Percentiles rank a stretch among this genome's conserved stretches.
phyloP scores from a whole-genome alignment of 2,329 filamentous ascomycete genomes.

The Monilinia aucupariae region DNA sequence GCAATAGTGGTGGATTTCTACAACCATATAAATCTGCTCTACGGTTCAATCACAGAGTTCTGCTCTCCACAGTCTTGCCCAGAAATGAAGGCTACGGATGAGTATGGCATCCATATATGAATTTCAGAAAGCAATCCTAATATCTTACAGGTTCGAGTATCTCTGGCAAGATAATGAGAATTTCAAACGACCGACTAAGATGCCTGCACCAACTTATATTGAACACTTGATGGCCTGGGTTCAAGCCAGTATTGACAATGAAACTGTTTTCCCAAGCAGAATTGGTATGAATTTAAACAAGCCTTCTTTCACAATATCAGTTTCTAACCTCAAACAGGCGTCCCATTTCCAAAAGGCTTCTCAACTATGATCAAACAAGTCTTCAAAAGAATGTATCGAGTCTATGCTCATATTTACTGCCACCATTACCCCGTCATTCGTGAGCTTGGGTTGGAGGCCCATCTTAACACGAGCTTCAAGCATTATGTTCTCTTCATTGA shows the following conservation, averaged over 20 bases:
- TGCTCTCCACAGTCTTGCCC: constrained; percentile 96
- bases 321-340: constrained; percentile 48
- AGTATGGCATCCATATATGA: constrained; percentile 51
- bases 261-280: constrained; percentile 87
- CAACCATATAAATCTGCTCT: constrained; percentile 98
- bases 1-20: constrained; percentile 96
- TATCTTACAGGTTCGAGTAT: constrained; percentile 76
- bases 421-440: constrained; percentile 98
- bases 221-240: constrained; percentile 98
- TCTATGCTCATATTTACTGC: constrained; percentile 99
- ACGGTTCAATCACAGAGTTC: constrained; percentile 98
- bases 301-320: constrained; percentile 37
- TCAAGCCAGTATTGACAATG: constrained; percentile 91
- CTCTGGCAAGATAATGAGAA: constrained; percentile 96
- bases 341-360: constrained; percentile 92
- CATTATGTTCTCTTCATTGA: constrained; percentile 99
- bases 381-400: constrained; percentile 97
- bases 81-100: constrained; percentile 99
- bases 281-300: constrained; percentile 53
- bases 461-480: constrained; percentile 99
- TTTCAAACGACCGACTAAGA: constrained; percentile 95
- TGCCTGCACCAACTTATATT: constrained; percentile 95
- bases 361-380: constrained; percentile 84
- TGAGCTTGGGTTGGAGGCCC: constrained; percentile 89
- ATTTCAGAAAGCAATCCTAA: constrained; percentile 8